Evolutionary conservation across 345 rosid species (phyloP).

Genomic region (Rhizophora apiculata): DNA sequence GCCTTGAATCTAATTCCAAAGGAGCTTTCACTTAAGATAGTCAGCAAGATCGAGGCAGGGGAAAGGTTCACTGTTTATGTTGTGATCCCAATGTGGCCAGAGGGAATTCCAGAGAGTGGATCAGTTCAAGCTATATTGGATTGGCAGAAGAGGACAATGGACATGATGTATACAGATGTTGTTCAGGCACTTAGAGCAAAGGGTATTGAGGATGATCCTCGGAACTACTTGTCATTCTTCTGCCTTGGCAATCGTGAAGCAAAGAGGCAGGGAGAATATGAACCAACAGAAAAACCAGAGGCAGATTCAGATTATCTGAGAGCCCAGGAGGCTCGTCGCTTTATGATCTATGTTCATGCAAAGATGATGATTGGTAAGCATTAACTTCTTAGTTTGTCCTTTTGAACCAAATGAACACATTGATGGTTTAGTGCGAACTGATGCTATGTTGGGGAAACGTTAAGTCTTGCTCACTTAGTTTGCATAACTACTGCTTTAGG

Average conservation of each 20-base stretch:
- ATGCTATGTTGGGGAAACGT: no score
- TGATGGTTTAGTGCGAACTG: no score
- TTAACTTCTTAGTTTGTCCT: not conserved
- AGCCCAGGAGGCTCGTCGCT: constrained; percentile 96
- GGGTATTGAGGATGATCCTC: constrained; percentile 68
- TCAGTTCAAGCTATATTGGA: constrained; percentile 94
- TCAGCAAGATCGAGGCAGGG: constrained; percentile 84
- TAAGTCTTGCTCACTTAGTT: no score
- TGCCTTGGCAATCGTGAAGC: constrained; percentile 94
- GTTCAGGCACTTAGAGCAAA: constrained; percentile 68
- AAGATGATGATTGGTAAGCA: constrained; percentile 96
- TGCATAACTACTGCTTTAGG: no score
- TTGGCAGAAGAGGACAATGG: constrained; percentile 97
- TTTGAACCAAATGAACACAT: no score
- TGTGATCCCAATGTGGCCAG: constrained; percentile 99
- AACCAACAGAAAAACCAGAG: constrained; percentile 77
- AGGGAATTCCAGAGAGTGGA: constrained; percentile 90
- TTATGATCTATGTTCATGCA: constrained; percentile 96
- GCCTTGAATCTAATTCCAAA: constrained; percentile 88
- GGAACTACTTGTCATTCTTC: constrained; percentile 86
- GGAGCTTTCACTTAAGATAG: constrained; percentile 91
- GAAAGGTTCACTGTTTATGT: constrained; percentile 82
- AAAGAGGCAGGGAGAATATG: constrained; percentile 84
- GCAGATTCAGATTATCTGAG: constrained; percentile 72
- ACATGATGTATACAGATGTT: constrained; percentile 90